Base-by-base conservation (phyloP, 495 filamentous ascomycete species). In the Tetracladium marchalianum region DNA sequence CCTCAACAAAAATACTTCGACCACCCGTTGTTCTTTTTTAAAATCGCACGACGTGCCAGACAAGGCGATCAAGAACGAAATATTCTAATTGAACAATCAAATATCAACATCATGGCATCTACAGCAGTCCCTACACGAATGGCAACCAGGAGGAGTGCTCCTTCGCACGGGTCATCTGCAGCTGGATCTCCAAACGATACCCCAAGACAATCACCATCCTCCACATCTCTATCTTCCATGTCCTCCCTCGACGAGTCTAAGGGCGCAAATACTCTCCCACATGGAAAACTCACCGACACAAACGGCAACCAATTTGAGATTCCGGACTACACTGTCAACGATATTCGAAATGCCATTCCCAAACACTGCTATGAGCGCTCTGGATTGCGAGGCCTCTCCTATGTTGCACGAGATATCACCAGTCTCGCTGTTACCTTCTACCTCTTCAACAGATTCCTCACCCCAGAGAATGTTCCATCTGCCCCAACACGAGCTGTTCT, bases 211-310 rank as follows among this genome's bases (percentile, higher is more conserved):
- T 93, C 87, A 10, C 77, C 86, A 15, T 95, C 90, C 8, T 84
- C 84, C 16, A 93, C 92, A 5, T 95, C 90, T 2, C 75, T 95
- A 41, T 95, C 90, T 24, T 96, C 90, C 36, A 71, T 95, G 67
- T 79, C 77, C 38, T 92, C 87, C 11, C 58, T 70, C n/a, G 64
- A 67, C 35, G 56, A 66, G n/a, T 49, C 49, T 32, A 66, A 68
- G 59, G 59, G 63, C 36, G 58, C 59, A 38, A 35, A 50, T 41
- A 3, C 22, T 27, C 7, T 27, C 3, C 44, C 53, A 43, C 54
- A 46, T 45, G 66, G 68, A 64, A 80, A 78, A 64, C 76, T 89
- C 46, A 63, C 80, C 42, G 82, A 87, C 64, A 78, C 74, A 19
- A 80, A 85, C 60, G 83, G 83, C 51, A 85, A 87, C 62, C 73